A percentile compares a stretch with the other conserved stretches of the same genome.
phyloP scores from a whole-genome alignment of 2,329 filamentous ascomycete genomes.

The Fusarium secorum region DNA sequence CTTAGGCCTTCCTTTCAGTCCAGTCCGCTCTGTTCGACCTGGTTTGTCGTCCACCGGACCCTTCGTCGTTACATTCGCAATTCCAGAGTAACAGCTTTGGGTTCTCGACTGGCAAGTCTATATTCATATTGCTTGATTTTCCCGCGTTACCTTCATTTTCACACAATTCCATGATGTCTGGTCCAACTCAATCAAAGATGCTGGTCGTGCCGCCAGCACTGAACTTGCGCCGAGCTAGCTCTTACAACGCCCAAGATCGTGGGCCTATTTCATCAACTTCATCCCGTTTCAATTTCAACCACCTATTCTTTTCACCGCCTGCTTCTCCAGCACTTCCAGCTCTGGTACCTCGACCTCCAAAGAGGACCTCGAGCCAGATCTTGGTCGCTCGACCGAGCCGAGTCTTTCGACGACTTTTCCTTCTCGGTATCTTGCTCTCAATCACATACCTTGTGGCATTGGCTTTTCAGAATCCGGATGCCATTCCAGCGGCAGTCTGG shows the following conservation, averaged over 20 bases:
- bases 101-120: conserved; percentile 21
- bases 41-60: conserved; percentile 11
- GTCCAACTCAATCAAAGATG: conserved; percentile 57
- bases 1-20: conserved; percentile 22
- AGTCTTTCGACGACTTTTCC: conserved; percentile 64
- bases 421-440: conserved; percentile 58
- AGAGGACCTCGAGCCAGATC: conserved; percentile 64
- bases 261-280: conserved; percentile 66
- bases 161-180: conserved; percentile 48
- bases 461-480: conserved; percentile 42
- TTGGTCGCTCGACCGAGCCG: conserved; percentile 61
- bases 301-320: conserved; percentile 71
- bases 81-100: conserved; percentile 34
- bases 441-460: conserved; percentile 58
- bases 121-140: conserved; percentile 28
- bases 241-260: conserved; percentile 63
- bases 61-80: neutral
- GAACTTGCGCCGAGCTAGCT: conserved; percentile 66
- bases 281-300: conserved; percentile 71
- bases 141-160: neutral
- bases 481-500: conserved; percentile 41
- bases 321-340: conserved; percentile 77
- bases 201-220: conserved; percentile 63
- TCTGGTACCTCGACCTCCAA: conserved; percentile 66
- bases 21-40: conserved; percentile 7